Base-by-base conservation (phyloP, 305 asterid genomes). In the Fraxinus dipetala region DNA sequence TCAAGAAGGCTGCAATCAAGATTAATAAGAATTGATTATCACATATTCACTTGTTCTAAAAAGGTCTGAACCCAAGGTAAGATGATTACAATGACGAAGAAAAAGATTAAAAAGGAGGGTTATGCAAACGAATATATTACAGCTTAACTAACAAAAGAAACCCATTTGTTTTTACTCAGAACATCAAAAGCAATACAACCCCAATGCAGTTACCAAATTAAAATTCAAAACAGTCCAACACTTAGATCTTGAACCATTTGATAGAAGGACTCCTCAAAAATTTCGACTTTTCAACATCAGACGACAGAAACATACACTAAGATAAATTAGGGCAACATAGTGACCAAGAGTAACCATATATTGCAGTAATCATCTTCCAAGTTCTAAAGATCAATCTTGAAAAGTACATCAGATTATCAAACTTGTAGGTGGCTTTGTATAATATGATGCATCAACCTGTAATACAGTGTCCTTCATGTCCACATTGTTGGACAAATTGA, bases 381-480 rank as follows among this genome's bases (percentile, higher is more conserved):
- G 14, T 69, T 22, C 56, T 70, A 45, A 75, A 28, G 82, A 79
- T 84, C 90, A 88, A 84, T 80, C 89, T 78, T 84, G 78, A 89
- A 85, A 89, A 67, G 80, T 82, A 87, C 84, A 86, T 82, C 76
- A 84, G 83, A 86, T 78, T 79, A 85, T 85, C 88, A 77, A 85
- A 83, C 86, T 82, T 78, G 45, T 80, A 85, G 77, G 84, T 75
- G 85, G 85, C 86, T 83, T 85, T 76, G 90, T 80, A 85, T 81
- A 81, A 79, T 87, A 88, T 16, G 83, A 83, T 77, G 81, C 79
- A 85, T 85, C 90, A 86, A 81, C 83, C 86, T 83, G 79, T 86
- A 73, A 82, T 79, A n/a, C 63, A 83, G 67, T 22, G 73, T 75
- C 89, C 84, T 77, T 87, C 87, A 81, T 38, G 78, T 78, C 90